Conservation (phyloP, 129 eudicot genomes). For the Ambrosia artemisiifolia region DNA sequence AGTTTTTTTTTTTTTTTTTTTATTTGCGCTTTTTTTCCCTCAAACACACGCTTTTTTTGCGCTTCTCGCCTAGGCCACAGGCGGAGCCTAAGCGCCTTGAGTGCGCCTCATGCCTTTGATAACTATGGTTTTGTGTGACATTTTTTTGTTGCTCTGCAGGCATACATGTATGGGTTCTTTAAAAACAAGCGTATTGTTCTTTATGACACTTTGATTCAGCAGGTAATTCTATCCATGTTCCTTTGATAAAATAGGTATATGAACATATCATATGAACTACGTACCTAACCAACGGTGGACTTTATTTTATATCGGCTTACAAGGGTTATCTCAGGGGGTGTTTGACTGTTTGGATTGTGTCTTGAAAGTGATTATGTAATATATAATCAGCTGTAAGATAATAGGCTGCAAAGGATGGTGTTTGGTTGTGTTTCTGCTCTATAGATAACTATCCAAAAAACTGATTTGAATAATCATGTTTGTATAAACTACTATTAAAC, state of each 20-base stretch:
- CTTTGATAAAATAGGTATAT: not conserved
- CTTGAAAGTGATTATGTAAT: not conserved
- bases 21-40: too few species aligned
- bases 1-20: too few species aligned
- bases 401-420: not conserved
- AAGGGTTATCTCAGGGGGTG: not conserved
- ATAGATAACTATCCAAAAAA: not conserved
- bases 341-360: not conserved
- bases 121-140: too few species aligned
- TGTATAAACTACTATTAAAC: not conserved
- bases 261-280: not conserved
- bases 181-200: slow-evolving; percentile 98
- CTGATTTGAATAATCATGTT: not conserved
- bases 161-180: slow-evolving; percentile 99
- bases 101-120: too few species aligned
- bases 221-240: slow-evolving; percentile 43
- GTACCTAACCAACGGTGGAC: not conserved
- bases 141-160: slow-evolving; percentile 47
- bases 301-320: not conserved
- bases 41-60: too few species aligned
- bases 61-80: too few species aligned
- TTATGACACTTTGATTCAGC: slow-evolving; percentile 90
- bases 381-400: not conserved
- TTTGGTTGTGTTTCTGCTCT: not conserved
- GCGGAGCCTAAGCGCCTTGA: too few species aligned